A percentile compares a stretch with the other conserved stretches of the same genome.
Conservation (phyloP, 1,139 yeast species). For the Schizosaccharomyces versatilis region DNA sequence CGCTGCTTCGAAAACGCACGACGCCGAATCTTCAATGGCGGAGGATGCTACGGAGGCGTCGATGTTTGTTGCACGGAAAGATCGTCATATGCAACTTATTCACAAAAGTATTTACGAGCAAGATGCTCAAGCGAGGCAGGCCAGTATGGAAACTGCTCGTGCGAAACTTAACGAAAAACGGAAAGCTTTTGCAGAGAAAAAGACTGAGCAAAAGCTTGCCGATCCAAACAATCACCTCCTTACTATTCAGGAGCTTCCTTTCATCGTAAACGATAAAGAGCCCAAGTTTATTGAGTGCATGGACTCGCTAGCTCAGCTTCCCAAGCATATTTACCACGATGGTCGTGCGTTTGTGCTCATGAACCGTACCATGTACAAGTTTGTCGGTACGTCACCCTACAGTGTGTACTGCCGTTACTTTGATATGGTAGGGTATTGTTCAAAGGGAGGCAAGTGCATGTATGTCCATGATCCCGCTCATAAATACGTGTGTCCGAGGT, state of each 20-base stretch:
- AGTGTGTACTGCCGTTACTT: conserved; percentile 3
- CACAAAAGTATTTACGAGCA: conserved; percentile 11
- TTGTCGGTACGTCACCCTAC: background rate
- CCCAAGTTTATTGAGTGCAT: background rate
- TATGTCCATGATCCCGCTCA: conserved; percentile 32
- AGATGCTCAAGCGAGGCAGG: conserved; percentile 10
- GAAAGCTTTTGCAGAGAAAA: background rate
- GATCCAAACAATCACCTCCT: background rate
- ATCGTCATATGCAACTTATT: conserved; percentile 13
- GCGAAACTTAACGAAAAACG: background rate
- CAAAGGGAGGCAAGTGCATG: conserved; percentile 31
- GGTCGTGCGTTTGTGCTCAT: background rate
- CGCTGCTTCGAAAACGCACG: background rate
- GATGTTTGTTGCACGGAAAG: conserved; percentile 1
- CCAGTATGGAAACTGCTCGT: background rate
- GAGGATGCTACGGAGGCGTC: background rate
- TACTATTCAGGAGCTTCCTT: background rate
- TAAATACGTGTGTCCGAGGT: conserved; percentile 34
- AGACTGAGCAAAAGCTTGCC: background rate
- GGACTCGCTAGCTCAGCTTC: background rate
- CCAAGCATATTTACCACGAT: background rate
- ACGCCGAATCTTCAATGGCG: background rate
- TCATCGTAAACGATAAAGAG: background rate
- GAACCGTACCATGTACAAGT: background rate
- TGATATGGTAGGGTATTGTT: conserved; percentile 27